phyloP scores from a whole-genome alignment of 129 eudicot genomes.

The Tanacetum coccineum region DNA sequence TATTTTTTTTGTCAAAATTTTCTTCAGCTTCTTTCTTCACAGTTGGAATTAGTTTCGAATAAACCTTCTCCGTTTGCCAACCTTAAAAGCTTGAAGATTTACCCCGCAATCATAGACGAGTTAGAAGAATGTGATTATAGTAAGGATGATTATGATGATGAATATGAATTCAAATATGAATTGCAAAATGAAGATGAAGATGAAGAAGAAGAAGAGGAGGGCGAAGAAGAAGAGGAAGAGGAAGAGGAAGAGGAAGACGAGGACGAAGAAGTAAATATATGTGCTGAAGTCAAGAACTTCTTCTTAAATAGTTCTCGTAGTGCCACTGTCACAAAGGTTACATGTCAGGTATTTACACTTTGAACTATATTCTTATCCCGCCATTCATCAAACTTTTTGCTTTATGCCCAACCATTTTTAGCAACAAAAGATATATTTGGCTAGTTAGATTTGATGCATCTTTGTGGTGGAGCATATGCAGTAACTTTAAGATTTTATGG shows the following conservation, averaged over 20 bases:
- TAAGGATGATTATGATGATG: too few species aligned
- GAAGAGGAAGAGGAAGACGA: too few species aligned
- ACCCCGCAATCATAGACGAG: neutral
- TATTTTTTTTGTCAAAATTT: neutral
- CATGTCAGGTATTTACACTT: slow-evolving; percentile 8
- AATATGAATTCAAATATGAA: too few species aligned
- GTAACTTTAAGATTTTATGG: too few species aligned
- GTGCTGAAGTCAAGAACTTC: slow-evolving; percentile 4
- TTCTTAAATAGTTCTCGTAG: slow-evolving; percentile 15
- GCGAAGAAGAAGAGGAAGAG: too few species aligned
- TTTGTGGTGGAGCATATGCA: too few species aligned
- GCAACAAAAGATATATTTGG: too few species aligned
- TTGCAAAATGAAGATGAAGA: too few species aligned
- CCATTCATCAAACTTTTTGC: neutral
- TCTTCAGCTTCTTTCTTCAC: slow-evolving; percentile 3
- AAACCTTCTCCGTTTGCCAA: slow-evolving; percentile 1
- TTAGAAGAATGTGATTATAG: too few species aligned
- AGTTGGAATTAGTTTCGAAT: neutral
- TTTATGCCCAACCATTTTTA: too few species aligned
- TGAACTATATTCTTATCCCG: neutral
- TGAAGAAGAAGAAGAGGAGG: too few species aligned
- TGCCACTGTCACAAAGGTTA: slow-evolving; percentile 5
- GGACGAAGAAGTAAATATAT: neutral
- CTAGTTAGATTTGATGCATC: too few species aligned
- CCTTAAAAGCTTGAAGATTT: neutral